A percentile compares a stretch with the other conserved stretches of the same genome.
phyloP scores from a whole-genome alignment of 441 rosid genomes.

The Theobroma grandiflorum region DNA sequence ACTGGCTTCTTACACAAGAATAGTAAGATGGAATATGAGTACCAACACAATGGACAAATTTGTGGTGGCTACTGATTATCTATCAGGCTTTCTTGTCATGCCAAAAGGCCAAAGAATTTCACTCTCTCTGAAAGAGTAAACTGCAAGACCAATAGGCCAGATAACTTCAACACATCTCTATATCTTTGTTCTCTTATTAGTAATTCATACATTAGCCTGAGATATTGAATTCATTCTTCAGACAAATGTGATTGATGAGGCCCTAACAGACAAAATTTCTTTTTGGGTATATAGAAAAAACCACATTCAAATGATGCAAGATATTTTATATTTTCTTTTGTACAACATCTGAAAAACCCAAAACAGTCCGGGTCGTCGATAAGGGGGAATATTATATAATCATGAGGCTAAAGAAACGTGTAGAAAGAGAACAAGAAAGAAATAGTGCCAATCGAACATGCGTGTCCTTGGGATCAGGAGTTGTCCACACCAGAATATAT shows the following conservation, averaged over 20 bases:
- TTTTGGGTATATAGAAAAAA: neutral
- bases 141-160: neutral
- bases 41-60: neutral
- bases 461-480: too few species aligned
- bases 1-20: neutral
- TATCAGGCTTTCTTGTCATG: neutral
- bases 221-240: neutral
- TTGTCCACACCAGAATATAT: neutral
- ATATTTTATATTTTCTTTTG: too few species aligned
- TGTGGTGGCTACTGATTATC: neutral
- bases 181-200: neutral
- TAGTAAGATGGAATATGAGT: neutral
- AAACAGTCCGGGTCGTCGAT: neutral
- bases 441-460: too few species aligned
- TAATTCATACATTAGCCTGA: neutral
- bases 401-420: too few species aligned
- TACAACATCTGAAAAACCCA: neutral
- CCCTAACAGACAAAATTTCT: neutral
- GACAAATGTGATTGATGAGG: neutral
- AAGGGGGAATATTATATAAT: too few species aligned
- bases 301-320: neutral
- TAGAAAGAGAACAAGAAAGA: too few species aligned
- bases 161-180: neutral
- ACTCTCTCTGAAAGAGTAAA: neutral
- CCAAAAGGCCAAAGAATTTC: neutral